These are phyloP conservation scores for Blastocystis sp. DNA, from an alignment of 352 stramenopile genomes.

Conservation along the genomic window DNA sequence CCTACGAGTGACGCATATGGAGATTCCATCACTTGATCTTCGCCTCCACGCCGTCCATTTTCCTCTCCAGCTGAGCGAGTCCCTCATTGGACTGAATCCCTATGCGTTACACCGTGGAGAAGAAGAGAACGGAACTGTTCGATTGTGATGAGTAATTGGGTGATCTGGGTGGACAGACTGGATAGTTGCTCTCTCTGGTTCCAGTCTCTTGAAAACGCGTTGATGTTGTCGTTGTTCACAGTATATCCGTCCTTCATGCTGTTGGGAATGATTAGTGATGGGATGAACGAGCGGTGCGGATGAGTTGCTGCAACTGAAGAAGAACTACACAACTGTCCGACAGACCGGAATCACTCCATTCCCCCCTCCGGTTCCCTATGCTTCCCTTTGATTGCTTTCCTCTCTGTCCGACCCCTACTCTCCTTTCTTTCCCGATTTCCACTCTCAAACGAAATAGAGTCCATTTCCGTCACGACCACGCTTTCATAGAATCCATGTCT, in stretches of 20 bases:
- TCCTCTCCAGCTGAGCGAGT: background rate
- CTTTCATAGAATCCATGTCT: too few species aligned
- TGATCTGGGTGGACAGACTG: background rate
- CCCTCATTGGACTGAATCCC: background rate
- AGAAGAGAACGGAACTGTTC: background rate
- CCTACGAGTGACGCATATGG: background rate
- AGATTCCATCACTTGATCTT: background rate
- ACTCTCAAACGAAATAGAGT: too few species aligned
- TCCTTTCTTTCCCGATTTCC: too few species aligned
- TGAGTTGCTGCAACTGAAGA: too few species aligned
- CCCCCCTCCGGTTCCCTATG: too few species aligned
- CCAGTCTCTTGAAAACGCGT: slow-evolving; percentile 11
- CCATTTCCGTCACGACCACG: too few species aligned
- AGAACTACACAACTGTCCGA: too few species aligned
- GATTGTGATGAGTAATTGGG: background rate
- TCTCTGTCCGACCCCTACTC: too few species aligned
- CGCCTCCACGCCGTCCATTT: background rate
- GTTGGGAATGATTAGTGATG: too few species aligned
- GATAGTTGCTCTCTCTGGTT: background rate
- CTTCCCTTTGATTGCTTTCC: too few species aligned
- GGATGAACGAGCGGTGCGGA: too few species aligned
- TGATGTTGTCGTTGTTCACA: background rate
- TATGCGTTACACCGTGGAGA: background rate
- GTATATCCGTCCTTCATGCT: slow-evolving; percentile 21
- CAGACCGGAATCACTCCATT: too few species aligned